phyloP scores from a whole-genome alignment of 495 filamentous ascomycete species.

The Amniculicola lignicola region DNA sequence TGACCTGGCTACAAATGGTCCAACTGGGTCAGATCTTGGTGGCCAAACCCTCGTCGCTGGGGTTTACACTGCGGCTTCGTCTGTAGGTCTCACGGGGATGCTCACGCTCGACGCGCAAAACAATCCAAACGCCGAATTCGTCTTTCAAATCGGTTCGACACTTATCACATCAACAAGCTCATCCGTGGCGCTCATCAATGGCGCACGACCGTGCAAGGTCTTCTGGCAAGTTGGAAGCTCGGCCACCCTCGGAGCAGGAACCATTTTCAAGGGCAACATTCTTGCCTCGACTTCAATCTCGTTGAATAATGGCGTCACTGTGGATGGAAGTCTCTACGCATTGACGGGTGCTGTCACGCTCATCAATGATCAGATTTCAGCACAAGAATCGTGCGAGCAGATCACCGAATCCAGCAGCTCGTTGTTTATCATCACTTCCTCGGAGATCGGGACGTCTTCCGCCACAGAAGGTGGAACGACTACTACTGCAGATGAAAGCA shows the following conservation, averaged over 20 bases:
- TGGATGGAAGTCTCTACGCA: neutral
- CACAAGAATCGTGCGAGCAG: too few species aligned
- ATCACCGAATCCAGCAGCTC: too few species aligned
- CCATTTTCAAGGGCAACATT: neutral
- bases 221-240: neutral
- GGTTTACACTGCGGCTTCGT: neutral
- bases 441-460: too few species aligned
- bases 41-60: neutral
- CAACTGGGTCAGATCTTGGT: too few species aligned
- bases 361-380: neutral
- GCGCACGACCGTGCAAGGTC: neutral
- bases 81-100: neutral
- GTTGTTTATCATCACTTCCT: too few species aligned
- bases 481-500: too few species aligned
- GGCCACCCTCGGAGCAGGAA: neutral
- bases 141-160: neutral
- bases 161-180: neutral
- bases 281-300: neutral
- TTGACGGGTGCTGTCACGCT: neutral
- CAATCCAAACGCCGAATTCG: neutral
- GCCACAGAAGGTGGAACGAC: too few species aligned
- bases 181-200: neutral
- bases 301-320: neutral
- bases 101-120: neutral
- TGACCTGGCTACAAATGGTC: too few species aligned